phyloP scores from a whole-genome alignment of 2,329 filamentous ascomycete genomes.

The Ophiostoma sp. region DNA sequence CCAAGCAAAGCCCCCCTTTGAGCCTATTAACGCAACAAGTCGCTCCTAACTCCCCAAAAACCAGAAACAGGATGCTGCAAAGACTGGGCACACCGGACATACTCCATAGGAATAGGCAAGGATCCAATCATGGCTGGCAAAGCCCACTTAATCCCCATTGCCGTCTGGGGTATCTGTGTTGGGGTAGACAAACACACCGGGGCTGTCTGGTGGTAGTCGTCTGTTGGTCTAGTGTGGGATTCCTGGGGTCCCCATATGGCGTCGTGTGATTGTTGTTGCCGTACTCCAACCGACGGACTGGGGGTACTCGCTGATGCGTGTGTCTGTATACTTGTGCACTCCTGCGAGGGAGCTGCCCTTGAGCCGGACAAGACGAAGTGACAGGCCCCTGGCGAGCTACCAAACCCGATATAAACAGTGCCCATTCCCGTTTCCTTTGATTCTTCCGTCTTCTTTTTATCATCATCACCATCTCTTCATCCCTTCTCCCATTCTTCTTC shows the following conservation, averaged over 20 bases:
- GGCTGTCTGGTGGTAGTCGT: neutral
- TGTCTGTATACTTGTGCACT: neutral
- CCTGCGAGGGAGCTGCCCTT: neutral
- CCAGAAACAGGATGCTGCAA: neutral
- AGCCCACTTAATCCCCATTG: neutral
- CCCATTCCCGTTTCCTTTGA: neutral
- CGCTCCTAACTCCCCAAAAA: neutral
- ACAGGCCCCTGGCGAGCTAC: neutral
- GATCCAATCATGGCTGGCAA: neutral
- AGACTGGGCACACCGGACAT: neutral
- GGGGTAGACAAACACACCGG: neutral
- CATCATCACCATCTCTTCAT: neutral
- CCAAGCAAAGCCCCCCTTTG: neutral
- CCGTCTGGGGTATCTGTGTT: neutral
- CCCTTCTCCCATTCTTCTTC: neutral
- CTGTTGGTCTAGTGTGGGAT: neutral
- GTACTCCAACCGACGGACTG: neutral
- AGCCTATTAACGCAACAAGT: neutral
- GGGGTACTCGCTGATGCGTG: neutral
- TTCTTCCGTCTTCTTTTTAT: neutral
- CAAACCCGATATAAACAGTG: slow-evolving; percentile 3
- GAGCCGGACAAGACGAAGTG: neutral
- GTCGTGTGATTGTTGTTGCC: neutral
- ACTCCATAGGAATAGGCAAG: neutral
- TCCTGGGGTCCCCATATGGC: neutral